phyloP scores from a whole-genome alignment of 495 filamentous ascomycete genomes.

The Aspergillus leporis region DNA sequence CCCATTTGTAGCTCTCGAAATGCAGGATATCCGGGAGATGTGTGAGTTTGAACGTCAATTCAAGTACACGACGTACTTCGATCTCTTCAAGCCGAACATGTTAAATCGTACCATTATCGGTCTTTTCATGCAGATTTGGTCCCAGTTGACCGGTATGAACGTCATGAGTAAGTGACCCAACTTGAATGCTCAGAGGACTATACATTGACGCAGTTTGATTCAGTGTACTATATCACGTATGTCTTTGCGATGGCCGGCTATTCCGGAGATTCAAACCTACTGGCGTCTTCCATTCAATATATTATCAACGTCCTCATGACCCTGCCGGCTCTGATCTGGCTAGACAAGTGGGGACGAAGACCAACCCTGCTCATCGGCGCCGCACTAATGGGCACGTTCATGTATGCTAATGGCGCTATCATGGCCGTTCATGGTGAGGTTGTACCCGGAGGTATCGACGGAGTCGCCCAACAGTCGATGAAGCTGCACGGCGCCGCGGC shows the following conservation, averaged over 20 bases:
- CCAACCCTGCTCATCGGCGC: conserved; percentile 65
- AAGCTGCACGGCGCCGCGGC: conserved; percentile 40
- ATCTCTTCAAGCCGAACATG: conserved; percentile 70
- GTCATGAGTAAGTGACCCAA: conserved; percentile 59
- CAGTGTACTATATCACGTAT: conserved; percentile 40
- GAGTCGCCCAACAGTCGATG: conserved; percentile 37
- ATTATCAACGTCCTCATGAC: conserved; percentile 57
- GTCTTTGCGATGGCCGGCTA: conserved; percentile 43
- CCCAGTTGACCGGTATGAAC: conserved; percentile 82
- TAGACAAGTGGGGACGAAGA: conserved; percentile 63
- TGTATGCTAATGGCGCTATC: conserved; percentile 67
- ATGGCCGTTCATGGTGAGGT: conserved; percentile 55
- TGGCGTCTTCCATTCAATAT: conserved; percentile 74
- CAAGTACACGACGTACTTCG: conserved; percentile 63
- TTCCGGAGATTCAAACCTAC: conserved; percentile 34
- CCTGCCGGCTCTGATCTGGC: conserved; percentile 54
- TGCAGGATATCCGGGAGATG: conserved; percentile 68
- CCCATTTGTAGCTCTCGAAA: conserved; percentile 63
- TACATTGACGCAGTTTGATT: neutral
- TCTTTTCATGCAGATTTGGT: conserved; percentile 80
- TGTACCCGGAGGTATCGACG: conserved; percentile 46
- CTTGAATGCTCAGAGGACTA: neutral
- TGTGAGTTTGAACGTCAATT: conserved; percentile 66
- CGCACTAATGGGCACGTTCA: conserved; percentile 65
- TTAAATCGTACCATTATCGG: conserved; percentile 71